Evolutionary conservation across 352 stramenopile genomes (phyloP).

Genomic region (Pythium periplocum): DNA sequence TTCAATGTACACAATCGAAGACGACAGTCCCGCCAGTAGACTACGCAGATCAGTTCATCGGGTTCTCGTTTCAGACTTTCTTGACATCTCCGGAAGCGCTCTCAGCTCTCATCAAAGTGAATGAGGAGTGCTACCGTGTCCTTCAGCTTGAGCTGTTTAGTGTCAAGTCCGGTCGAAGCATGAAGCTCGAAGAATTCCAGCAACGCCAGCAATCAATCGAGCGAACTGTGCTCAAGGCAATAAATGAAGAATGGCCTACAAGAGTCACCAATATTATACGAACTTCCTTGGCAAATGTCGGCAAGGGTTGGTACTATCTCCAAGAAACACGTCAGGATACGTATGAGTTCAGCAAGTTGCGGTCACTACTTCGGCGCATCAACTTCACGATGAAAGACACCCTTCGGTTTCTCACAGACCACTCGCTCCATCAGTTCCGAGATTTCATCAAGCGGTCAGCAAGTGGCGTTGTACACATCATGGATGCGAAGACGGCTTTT

Average conservation of each 20-base stretch:
- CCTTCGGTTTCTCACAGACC: constrained; percentile 60
- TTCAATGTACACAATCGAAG: constrained; percentile 18
- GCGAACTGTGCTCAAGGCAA: constrained; percentile 61
- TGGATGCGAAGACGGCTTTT: constrained; percentile 67
- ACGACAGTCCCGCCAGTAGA: constrained; percentile 52
- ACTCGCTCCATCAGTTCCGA: constrained; percentile 72
- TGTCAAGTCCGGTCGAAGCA: constrained; percentile 61
- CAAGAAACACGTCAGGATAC: constrained; percentile 81
- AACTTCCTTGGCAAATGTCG: constrained; percentile 60
- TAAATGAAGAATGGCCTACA: constrained; percentile 78
- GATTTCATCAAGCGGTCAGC: constrained; percentile 57
- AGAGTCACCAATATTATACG: constrained; percentile 72
- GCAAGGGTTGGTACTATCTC: constrained; percentile 84
- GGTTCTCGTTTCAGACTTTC: constrained; percentile 85
- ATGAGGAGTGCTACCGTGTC: constrained; percentile 80
- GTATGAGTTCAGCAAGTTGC: constrained; percentile 86
- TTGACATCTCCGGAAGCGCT: constrained; percentile 74
- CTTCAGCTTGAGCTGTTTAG: constrained; percentile 78
- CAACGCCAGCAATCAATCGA: constrained; percentile 75
- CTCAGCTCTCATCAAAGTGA: constrained; percentile 70
- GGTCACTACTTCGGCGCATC: constrained; percentile 61
- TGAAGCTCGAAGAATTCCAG: constrained; percentile 85
- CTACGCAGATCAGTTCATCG: constrained; percentile 84
- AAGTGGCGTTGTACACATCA: constrained; percentile 57
- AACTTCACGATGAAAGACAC: constrained; percentile 86